Base-by-base conservation (phyloP, 768 basidiomycete species). In the Lactarius tabidus region DNA sequence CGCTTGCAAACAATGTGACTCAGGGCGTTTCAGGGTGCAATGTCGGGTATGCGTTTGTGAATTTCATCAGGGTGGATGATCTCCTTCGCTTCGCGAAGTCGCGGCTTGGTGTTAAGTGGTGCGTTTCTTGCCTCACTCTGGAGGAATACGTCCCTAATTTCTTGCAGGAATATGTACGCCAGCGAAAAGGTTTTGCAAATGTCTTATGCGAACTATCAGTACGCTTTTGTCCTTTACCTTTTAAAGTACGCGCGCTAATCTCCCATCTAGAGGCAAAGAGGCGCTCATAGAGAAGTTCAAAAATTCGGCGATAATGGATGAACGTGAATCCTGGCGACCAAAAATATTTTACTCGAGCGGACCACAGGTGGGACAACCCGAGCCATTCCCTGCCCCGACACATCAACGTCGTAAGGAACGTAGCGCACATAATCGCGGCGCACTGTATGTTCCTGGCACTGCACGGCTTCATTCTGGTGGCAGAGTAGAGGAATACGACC, bases 151-250 rank as follows among this genome's bases (percentile, higher is more conserved):
- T 36, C 60, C 18, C 38, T 4, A 28, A 66, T 6, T 10, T 55
- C 20, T 23, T 39, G 23, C 73, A 93, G 91, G 91, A 94, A 95
- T 72, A 87, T 92, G 86, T 94, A 91, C 73, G 90, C 90, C 10
- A 93, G 91, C 66, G 91, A 95, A 75, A 95, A 95, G 72, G 87
- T 93, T 10, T 76, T 94, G 59, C 89, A 94, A 71, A 92, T 94
- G 88, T 90, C 89, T 69, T 95, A 94, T 72, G 94, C 93, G 3
- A 94, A 92, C 70, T 93, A 91, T 72, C 93, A 95, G 92, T 93
- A 67, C 60, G 90, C 81, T n/a, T 36, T 59, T 54, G 54, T n/a
- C 6, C 45, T 33, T 23, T 4, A 23, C 23, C 38, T 43, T 1
- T 28, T 12, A 1, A 28, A 2, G 7, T 41, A 51, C 38, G 20